A percentile compares a stretch with the other conserved stretches of the same genome.
Evolutionary conservation across 768 basidiomycete genomes (phyloP).

Genomic region (Antrodiella citrinella): DNA sequence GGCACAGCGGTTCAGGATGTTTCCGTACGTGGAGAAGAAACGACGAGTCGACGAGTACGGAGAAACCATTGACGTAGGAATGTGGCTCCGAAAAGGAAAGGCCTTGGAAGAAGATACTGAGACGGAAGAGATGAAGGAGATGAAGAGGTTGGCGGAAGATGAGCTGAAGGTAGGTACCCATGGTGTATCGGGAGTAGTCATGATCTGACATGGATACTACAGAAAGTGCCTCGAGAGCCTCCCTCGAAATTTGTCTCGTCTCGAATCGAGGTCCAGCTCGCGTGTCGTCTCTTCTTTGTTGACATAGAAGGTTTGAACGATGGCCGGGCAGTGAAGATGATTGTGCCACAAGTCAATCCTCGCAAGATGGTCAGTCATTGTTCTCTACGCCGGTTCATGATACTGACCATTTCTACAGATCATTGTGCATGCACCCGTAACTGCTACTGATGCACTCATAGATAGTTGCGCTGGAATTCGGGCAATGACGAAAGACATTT

Average conservation of each 20-base stretch:
- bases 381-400: no score
- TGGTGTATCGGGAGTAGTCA: slow-evolving; percentile 2
- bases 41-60: slow-evolving; percentile 92
- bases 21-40: slow-evolving; percentile 89
- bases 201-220: background rate
- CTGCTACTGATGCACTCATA: slow-evolving; percentile 65
- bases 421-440: slow-evolving; percentile 69
- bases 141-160: slow-evolving; percentile 61
- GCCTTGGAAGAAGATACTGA: slow-evolving; percentile 87
- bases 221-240: slow-evolving; percentile 55
- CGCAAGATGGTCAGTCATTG: slow-evolving; percentile 71
- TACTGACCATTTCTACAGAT: slow-evolving; percentile 43
- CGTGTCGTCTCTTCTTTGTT: slow-evolving; percentile 83
- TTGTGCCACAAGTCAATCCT: slow-evolving; percentile 93
- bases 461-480: slow-evolving; percentile 77
- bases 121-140: slow-evolving; percentile 70
- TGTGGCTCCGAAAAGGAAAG: slow-evolving; percentile 91
- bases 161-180: slow-evolving; percentile 66
- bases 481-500: slow-evolving; percentile 90
- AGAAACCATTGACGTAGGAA: slow-evolving; percentile 89
- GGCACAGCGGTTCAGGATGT: slow-evolving; percentile 87
- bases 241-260: slow-evolving; percentile 88
- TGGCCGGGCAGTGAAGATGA: slow-evolving; percentile 93
- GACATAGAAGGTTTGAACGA: slow-evolving; percentile 97
- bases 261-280: slow-evolving; percentile 67